These are phyloP conservation scores for Canavalia ensiformis DNA, from an alignment of 306 rosid genomes.

Conservation along the genomic window DNA sequence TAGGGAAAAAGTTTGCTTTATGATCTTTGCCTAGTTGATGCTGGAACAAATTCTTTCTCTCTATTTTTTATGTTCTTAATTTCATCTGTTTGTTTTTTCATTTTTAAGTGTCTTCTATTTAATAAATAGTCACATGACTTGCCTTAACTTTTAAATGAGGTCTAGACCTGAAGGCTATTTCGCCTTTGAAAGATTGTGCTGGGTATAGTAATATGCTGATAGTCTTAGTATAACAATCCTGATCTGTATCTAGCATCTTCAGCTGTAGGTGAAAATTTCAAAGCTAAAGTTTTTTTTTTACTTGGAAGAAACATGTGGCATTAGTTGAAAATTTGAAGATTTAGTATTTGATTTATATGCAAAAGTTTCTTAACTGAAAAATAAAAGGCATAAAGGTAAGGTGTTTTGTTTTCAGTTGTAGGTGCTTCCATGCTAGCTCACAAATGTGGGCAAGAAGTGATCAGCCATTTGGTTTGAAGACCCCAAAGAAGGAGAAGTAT, in stretches of 20 bases:
- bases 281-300: slow-evolving; percentile 30
- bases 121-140: slow-evolving; percentile 14
- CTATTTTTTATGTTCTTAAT: neutral
- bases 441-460: slow-evolving; percentile 64
- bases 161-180: neutral
- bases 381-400: slow-evolving; percentile 26
- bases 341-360: neutral
- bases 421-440: slow-evolving; percentile 77
- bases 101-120: neutral
- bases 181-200: slow-evolving; percentile 20
- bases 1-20: neutral
- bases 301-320: slow-evolving; percentile 38
- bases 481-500: slow-evolving; percentile 73
- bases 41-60: neutral
- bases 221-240: slow-evolving; percentile 18
- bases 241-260: slow-evolving; percentile 20
- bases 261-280: slow-evolving; percentile 23
- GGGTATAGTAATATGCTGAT: neutral
- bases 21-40: slow-evolving; percentile 9
- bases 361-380: slow-evolving; percentile 14
- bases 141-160: neutral
- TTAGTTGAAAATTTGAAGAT: slow-evolving; percentile 22
- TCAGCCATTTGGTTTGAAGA: slow-evolving; percentile 62
- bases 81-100: neutral
- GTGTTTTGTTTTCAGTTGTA: slow-evolving; percentile 43